phyloP scores from a whole-genome alignment of 2,329 filamentous ascomycete species.

The Fusarium chaquense region DNA sequence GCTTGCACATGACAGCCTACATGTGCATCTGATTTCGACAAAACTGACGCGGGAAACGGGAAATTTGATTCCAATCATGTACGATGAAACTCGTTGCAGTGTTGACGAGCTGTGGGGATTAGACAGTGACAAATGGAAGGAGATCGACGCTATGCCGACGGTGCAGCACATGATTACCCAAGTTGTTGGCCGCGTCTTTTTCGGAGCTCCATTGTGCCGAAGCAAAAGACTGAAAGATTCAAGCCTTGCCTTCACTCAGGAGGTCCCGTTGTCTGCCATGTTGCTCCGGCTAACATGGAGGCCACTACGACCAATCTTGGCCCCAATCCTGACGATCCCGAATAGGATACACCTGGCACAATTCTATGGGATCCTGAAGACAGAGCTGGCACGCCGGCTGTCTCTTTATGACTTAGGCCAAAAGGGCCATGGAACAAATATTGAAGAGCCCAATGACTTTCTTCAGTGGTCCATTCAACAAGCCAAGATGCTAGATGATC shows the following conservation, averaged over 20 bases:
- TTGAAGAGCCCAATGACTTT: slow-evolving; percentile 3
- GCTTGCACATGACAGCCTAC: slow-evolving; percentile 1
- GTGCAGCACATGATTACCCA: slow-evolving; percentile 3
- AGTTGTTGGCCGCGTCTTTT: slow-evolving; percentile 1
- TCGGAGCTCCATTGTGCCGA: slow-evolving; percentile 5
- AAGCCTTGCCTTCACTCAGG: neutral
- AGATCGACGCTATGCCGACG: neutral
- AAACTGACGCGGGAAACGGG: slow-evolving; percentile 2
- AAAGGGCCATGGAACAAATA: neutral
- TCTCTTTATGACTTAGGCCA: neutral
- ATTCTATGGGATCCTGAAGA: neutral
- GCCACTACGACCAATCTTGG: slow-evolving; percentile 1
- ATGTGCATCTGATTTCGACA: slow-evolving; percentile 3
- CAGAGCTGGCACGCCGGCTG: neutral
- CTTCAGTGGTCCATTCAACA: slow-evolving; percentile 5
- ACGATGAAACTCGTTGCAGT: neutral
- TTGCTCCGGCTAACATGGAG: neutral
- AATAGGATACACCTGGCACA: neutral
- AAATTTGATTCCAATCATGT: neutral
- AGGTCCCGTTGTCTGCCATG: neutral
- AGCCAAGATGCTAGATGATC: neutral
- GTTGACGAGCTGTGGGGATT: slow-evolving; percentile 3
- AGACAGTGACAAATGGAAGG: neutral
- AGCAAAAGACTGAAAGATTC: neutral
- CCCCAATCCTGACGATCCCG: neutral